phyloP scores from a whole-genome alignment of 176 grass and related monocot genomes.

The Pharus latifolius region DNA sequence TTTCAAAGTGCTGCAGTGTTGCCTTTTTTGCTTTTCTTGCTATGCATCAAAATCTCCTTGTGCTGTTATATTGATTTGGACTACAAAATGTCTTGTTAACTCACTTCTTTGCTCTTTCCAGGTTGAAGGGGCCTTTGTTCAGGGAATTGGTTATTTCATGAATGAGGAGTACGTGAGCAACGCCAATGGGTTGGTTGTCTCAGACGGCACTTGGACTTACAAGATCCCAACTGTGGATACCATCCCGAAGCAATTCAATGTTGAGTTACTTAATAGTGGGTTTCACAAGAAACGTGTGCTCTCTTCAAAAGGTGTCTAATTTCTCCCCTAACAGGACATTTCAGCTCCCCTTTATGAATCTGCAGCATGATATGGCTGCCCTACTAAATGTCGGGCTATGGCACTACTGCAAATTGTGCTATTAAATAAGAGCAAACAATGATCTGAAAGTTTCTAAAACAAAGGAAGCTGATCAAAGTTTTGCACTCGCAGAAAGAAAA shows the following conservation, averaged over 20 bases:
- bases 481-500: too few relatives aligned
- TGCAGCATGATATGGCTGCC: too few relatives aligned
- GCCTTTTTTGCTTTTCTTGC: not conserved
- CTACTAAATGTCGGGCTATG: too few relatives aligned
- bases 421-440: too few relatives aligned
- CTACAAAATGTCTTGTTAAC: not conserved
- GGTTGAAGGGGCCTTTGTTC: constrained; percentile 94
- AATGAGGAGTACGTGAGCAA: constrained; percentile 63
- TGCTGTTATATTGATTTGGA: not conserved
- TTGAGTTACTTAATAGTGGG: constrained; percentile 84
- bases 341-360: not conserved
- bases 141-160: constrained; percentile 96
- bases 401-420: too few relatives aligned
- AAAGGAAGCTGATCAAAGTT: too few relatives aligned
- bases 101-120: constrained; percentile 7
- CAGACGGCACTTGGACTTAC: constrained; percentile 95
- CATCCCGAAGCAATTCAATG: constrained; percentile 83
- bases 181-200: constrained; percentile 57
- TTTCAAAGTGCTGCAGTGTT: too few relatives aligned
- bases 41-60: not conserved
- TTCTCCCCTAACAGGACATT: not conserved
- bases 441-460: too few relatives aligned
- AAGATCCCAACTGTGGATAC: constrained; percentile 87
- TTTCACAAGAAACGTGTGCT: constrained; percentile 76
- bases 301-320: constrained; percentile 76